Base-by-base conservation (phyloP, 495 filamentous ascomycete species). In the Penicillium ucsense region DNA sequence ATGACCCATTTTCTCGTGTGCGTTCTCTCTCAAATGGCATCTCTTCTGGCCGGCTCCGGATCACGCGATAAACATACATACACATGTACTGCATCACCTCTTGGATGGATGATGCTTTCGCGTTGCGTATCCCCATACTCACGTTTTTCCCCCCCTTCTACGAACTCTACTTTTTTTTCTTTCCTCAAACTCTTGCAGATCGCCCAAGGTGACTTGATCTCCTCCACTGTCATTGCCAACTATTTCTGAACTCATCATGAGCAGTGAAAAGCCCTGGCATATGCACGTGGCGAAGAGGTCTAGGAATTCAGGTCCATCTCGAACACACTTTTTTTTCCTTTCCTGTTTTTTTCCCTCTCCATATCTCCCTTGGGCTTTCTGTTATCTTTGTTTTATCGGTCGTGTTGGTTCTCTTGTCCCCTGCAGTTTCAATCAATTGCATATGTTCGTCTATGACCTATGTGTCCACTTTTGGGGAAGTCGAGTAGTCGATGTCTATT, bases 401-500 rank as follows among this genome's bases (percentile, higher is more conserved):
- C 48, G 43, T 51, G 52, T 56, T 43, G 41, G 31, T 43, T 32
- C 34, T 30, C 20, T 20, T 20, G 20, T 20, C 20, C 20, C 20
- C 20, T 20, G 20, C 20, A 43, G 52, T 55, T 59, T 59, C 11
- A 60, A 57, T 54, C 46, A 59, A 62, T 52, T 58, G 55, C 65
- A 65, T 62, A 43, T 62, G 50, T 42, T 56, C 62, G 56, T 61
- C 49, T 52, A 35, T 43, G 43, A 34, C 32, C 27, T 51, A 35
- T 7, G 41, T 52, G 41, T 48, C 39, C 41, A 35, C 40, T 42
- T 49, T 0, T 7, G 9, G 28, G 31, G 46, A 41, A 31, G 2
- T 4, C 12, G 3, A 30, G 31, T 43, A 43, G 41, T 5, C 27
- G 35, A 11, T 10, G 20, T 20, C 1, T 20, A 20, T 1, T 20